These are phyloP conservation scores for Entomortierella parvispora DNA, from an alignment of 192 early-diverging fungal species.

Conservation along the genomic window DNA sequence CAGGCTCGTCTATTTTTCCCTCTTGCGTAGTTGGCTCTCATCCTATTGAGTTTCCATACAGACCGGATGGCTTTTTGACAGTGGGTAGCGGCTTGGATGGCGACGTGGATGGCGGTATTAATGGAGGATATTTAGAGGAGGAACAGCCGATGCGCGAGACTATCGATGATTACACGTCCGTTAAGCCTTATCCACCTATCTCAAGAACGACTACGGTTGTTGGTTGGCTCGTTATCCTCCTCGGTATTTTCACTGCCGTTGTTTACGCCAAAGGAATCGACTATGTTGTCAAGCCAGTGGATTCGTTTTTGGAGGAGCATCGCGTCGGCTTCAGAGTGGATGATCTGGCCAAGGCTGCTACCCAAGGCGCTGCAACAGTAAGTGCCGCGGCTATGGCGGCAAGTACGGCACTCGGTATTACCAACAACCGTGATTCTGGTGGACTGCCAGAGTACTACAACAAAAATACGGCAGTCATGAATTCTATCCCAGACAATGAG, in stretches of 20 bases:
- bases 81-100: not conserved
- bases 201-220: constrained; percentile 34
- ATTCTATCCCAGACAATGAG: not conserved
- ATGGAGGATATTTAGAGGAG: no score
- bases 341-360: constrained; percentile 9
- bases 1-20: constrained; percentile 11
- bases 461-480: not conserved
- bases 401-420: constrained; percentile 6
- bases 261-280: constrained; percentile 27
- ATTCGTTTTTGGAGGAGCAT: constrained; percentile 27
- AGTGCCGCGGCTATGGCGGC: not conserved
- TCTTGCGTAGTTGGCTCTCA: constrained; percentile 28
- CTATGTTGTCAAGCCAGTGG: constrained; percentile 19
- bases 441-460: constrained; percentile 29
- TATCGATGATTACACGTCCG: not conserved
- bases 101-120: no score
- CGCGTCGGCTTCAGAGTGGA: constrained; percentile 28
- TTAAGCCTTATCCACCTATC: not conserved
- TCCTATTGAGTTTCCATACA: constrained; percentile 11
- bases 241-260: constrained; percentile 24
- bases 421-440: not conserved
- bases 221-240: constrained; percentile 28
- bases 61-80: constrained; percentile 11
- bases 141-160: not conserved
- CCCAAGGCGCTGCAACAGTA: not conserved